phyloP scores from a whole-genome alignment of 257 asterid species.

The Nicotiana undulata region DNA sequence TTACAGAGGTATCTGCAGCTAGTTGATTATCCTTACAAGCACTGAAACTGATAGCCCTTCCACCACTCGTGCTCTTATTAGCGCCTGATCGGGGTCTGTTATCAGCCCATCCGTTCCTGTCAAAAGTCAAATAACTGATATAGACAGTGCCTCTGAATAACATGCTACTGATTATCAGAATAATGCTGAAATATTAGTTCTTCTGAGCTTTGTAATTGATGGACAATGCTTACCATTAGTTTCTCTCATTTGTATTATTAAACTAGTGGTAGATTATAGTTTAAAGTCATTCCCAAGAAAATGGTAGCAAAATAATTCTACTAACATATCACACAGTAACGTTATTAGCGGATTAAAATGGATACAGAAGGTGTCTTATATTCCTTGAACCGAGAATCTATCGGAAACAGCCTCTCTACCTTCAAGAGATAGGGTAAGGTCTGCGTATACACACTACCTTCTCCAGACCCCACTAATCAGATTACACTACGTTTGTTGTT shows the following conservation, averaged over 20 bases:
- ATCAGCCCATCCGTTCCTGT: constrained; percentile 46
- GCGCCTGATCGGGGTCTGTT: constrained; percentile 38
- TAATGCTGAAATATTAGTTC: not conserved
- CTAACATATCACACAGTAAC: too few species aligned
- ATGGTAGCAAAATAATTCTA: not conserved
- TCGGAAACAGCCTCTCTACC: too few species aligned
- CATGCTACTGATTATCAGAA: not conserved
- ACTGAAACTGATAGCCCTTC: constrained; percentile 59
- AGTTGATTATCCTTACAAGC: constrained; percentile 76
- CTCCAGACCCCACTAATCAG: too few species aligned
- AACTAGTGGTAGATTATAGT: not conserved
- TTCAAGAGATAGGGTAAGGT: too few species aligned
- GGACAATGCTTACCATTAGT: not conserved
- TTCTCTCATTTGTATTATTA: not conserved
- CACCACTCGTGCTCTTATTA: constrained; percentile 53
- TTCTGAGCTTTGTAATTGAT: not conserved
- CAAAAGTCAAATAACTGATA: not conserved
- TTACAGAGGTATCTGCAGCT: constrained; percentile 72
- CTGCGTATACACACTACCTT: too few species aligned
- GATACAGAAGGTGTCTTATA: too few species aligned
- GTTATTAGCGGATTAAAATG: too few species aligned
- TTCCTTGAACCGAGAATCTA: too few species aligned
- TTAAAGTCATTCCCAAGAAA: not conserved
- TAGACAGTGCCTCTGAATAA: not conserved
- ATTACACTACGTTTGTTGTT: too few species aligned